phyloP scores from a whole-genome alignment of 2,329 filamentous ascomycete genomes.

The Emergomyces africanus region DNA sequence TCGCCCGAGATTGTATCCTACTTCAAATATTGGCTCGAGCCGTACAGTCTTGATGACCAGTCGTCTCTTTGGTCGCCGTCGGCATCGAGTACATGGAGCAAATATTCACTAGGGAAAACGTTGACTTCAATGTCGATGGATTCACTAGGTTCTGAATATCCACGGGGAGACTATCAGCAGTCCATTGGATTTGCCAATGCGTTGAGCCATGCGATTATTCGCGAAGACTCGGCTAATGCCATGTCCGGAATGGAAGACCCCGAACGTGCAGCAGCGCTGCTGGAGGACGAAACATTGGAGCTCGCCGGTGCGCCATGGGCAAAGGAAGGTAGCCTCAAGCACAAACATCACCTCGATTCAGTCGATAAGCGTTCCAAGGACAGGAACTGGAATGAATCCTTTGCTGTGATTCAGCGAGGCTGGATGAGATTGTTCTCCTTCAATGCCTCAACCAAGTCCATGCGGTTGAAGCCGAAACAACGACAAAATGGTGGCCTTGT shows the following conservation, averaged over 20 bases:
- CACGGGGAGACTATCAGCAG: conserved; percentile 75
- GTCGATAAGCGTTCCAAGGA: conserved; percentile 88
- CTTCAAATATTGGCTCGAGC: conserved; percentile 75
- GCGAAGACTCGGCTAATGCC: conserved; percentile 52
- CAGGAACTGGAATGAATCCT: conserved; percentile 86
- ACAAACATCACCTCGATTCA: conserved; percentile 90
- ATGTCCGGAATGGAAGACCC: conserved; percentile 46
- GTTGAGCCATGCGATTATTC: conserved; percentile 89
- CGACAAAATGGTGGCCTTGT: conserved; percentile 47
- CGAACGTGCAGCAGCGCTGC: conserved; percentile 48
- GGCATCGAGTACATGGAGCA: conserved; percentile 88
- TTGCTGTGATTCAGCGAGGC: conserved; percentile 91
- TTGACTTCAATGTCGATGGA: conserved; percentile 87
- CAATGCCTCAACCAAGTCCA: conserved; percentile 59
- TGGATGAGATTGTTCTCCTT: conserved; percentile 93
- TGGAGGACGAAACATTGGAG: conserved; percentile 88
- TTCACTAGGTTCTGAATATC: conserved; percentile 67
- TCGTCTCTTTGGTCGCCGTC: conserved; percentile 87
- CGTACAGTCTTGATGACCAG: conserved; percentile 82
- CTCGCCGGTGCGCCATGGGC: conserved; percentile 93
- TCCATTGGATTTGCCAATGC: conserved; percentile 97
- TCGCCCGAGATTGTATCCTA: conserved; percentile 59
- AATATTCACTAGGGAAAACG: conserved; percentile 80
- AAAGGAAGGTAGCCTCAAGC: conserved; percentile 89
- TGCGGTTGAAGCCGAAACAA: conserved; percentile 43